phyloP scores from a whole-genome alignment of 306 rosid genomes.

The Sesbania bispinosa region DNA sequence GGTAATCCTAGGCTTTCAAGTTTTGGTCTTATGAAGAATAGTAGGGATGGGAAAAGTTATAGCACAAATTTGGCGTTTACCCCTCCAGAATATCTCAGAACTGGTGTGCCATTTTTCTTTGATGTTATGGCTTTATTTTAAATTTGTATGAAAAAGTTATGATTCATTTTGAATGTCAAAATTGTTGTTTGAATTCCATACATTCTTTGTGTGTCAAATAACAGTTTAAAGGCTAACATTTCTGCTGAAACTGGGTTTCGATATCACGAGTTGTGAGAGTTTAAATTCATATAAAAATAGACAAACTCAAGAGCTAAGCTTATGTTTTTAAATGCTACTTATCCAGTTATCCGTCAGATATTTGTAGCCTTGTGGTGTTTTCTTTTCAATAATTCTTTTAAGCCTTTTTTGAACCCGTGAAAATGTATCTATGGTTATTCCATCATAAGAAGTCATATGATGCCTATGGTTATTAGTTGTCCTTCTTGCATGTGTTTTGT shows the following conservation, averaged over 20 bases:
- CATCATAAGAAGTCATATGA: background rate
- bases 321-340: background rate
- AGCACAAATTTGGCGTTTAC: constrained; percentile 85
- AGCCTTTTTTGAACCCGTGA: background rate
- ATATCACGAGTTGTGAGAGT: background rate
- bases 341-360: background rate
- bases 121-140: background rate
- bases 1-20: constrained; percentile 77
- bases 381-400: background rate
- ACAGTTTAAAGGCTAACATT: background rate
- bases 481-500: background rate
- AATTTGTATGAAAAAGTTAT: background rate
- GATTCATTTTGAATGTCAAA: background rate
- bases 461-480: background rate
- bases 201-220: background rate
- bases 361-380: background rate
- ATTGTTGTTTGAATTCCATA: background rate
- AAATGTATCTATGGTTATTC: background rate
- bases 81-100: constrained; percentile 86
- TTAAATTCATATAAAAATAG: background rate
- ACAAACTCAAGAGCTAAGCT: background rate
- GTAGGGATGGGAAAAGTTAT: constrained; percentile 82
- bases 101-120: constrained; percentile 40
- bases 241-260: background rate
- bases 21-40: constrained; percentile 82